These are phyloP conservation scores for Triangularia setosa DNA, from an alignment of 2,329 filamentous ascomycete genomes.

Conservation along the genomic window DNA sequence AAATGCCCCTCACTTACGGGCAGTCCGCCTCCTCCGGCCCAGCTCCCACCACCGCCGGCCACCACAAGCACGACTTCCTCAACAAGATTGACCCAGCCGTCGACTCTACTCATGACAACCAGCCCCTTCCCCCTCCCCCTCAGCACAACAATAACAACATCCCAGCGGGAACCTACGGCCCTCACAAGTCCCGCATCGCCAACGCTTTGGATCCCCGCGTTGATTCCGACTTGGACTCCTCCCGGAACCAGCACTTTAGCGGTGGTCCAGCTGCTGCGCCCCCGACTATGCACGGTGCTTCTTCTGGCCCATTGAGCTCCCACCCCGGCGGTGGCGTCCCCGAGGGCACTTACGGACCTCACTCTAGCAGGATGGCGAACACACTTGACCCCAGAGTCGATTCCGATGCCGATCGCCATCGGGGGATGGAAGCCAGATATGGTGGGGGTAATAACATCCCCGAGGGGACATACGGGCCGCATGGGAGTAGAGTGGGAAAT, in stretches of 20 bases:
- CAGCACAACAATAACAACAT: neutral
- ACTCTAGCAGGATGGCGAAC: slow-evolving; percentile 19
- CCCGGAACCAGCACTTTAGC: neutral
- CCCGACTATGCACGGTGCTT: neutral
- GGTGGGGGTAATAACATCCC: neutral
- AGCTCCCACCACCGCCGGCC: slow-evolving; percentile 24
- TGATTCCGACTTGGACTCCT: slow-evolving; percentile 17
- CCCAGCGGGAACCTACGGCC: slow-evolving; percentile 21
- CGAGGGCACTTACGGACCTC: slow-evolving; percentile 22
- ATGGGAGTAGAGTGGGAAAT: slow-evolving; percentile 19
- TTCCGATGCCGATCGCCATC: slow-evolving; percentile 11
- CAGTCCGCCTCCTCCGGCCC: slow-evolving; percentile 24
- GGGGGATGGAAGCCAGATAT: neutral
- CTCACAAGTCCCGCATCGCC: slow-evolving; percentile 18
- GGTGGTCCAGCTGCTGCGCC: neutral
- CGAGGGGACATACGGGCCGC: slow-evolving; percentile 23
- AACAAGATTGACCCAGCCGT: slow-evolving; percentile 27
- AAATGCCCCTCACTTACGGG: slow-evolving; percentile 16
- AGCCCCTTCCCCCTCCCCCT: slow-evolving; percentile 6
- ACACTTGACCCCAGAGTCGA: slow-evolving; percentile 23
- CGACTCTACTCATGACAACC: slow-evolving; percentile 23
- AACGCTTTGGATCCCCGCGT: slow-evolving; percentile 24
- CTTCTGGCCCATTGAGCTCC: neutral
- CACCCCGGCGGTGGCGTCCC: neutral
- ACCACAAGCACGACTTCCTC: slow-evolving; percentile 25